phyloP scores from a whole-genome alignment of 2,329 filamentous ascomycete species.

The Neocucurbitaria cava region DNA sequence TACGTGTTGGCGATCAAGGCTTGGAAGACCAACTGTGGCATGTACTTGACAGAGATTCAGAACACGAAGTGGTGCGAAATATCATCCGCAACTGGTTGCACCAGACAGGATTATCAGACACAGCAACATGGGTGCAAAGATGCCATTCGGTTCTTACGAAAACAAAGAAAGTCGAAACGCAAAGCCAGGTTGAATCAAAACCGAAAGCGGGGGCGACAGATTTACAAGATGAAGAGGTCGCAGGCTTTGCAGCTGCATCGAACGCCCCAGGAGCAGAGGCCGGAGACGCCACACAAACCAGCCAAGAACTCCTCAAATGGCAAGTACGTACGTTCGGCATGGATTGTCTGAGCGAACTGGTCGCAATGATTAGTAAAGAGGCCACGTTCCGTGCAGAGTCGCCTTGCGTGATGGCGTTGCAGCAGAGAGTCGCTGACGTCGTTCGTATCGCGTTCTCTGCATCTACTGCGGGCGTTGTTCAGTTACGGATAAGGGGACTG shows the following conservation, averaged over 20 bases:
- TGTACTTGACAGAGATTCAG: slow-evolving; percentile 77
- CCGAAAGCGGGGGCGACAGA: slow-evolving; percentile 69
- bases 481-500: slow-evolving; percentile 87
- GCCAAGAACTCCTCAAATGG: slow-evolving; percentile 91
- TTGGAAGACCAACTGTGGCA: slow-evolving; percentile 94
- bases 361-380: slow-evolving; percentile 79
- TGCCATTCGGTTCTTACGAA: slow-evolving; percentile 90
- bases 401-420: slow-evolving; percentile 76
- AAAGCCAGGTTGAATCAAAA: slow-evolving; percentile 56
- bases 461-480: slow-evolving; percentile 89
- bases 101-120: slow-evolving; percentile 83
- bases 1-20: slow-evolving; percentile 75
- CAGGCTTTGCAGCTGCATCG: slow-evolving; percentile 84
- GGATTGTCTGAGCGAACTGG: slow-evolving; percentile 83
- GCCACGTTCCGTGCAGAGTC: slow-evolving; percentile 80
- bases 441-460: slow-evolving; percentile 97
- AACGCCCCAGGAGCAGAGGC: slow-evolving; percentile 60
- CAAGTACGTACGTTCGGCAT: slow-evolving; percentile 95
- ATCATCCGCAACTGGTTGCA: slow-evolving; percentile 93
- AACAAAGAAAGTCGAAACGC: slow-evolving; percentile 74
- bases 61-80: slow-evolving; percentile 80
- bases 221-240: slow-evolving; percentile 93
- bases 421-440: slow-evolving; percentile 86
- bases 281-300: slow-evolving; percentile 48
- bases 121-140: slow-evolving; percentile 83